Evolutionary conservation across 176 grass and related monocot genomes (phyloP), one percentile per base, ranked within the genome.

Genomic region (Urochloa ruziziensis): DNA sequence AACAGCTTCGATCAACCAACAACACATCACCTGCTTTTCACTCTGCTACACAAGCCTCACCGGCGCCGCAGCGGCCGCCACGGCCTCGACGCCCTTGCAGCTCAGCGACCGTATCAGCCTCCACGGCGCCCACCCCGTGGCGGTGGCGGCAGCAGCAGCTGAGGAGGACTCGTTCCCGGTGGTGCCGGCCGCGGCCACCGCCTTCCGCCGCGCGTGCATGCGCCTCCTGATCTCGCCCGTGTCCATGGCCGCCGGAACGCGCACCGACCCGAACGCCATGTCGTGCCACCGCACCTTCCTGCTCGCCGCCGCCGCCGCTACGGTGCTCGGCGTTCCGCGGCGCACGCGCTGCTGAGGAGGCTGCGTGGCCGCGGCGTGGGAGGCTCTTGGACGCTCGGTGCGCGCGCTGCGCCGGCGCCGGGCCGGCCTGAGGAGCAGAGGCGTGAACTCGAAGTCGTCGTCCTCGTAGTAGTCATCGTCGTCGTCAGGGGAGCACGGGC

Each of bases 71-170:
- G 86, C 76, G 46, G 85, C 88, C 32, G 81, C 86, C n/a, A 87
- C 88, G 75, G 83, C 90, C 83, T 91, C 94, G 29, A 96, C 33
- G 66, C 89, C 94, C 62, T 77, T 86, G 87, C 94, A 97, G 84
- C 91, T 97, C 10, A 97, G 82, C 5, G 89, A 93, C 42, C 91
- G 72, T 24, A 97, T 79, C 81, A 97, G 58, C 61, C 67, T 87
- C 94, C 91, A 97, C 9, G 91, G 84, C 70, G 75, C 78, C 35
- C 87, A 86, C 58, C 51, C 79, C 10, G 48, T 67, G 13, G 40
- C 28, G 17, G 51, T 5, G n/a, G 7, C 47, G 17, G 49, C 4
- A 9, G 7, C 47, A 4, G 49, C 4, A 9, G 7, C 47, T 2
- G 71, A 11, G 46, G 62, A 12, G 7, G 47, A 9, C 16, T 80